Percentiles rank a stretch among this genome's conserved stretches.
Evolutionary conservation across 2,329 filamentous ascomycete species (phyloP).

Genomic region (Chaetomium globosum): DNA sequence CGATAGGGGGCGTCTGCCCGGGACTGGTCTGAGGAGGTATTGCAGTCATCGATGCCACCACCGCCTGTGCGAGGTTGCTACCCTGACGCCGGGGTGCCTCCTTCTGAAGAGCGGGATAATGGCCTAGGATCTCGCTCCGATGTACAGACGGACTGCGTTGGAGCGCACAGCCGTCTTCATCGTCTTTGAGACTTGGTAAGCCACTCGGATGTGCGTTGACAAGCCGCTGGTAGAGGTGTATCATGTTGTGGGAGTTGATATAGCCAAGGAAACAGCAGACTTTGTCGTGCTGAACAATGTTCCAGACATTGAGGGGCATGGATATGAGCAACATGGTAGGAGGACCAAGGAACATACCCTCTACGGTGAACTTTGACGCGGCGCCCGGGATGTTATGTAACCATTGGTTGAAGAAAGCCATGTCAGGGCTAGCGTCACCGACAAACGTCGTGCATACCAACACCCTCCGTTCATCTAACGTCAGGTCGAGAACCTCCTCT

Average conservation of each 20-base stretch:
- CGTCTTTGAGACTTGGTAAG: slow-evolving; percentile 52
- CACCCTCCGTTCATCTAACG: slow-evolving; percentile 65
- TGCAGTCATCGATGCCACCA: slow-evolving; percentile 20
- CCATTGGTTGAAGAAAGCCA: slow-evolving; percentile 68
- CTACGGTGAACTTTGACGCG: slow-evolving; percentile 62
- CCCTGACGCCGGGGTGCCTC: slow-evolving; percentile 36
- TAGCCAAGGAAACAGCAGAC: slow-evolving; percentile 68
- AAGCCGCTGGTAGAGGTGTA: slow-evolving; percentile 63
- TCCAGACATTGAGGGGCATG: slow-evolving; percentile 66
- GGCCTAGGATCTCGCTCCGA: slow-evolving; percentile 32
- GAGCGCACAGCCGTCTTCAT: slow-evolving; percentile 59
- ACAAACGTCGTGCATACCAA: slow-evolving; percentile 69
- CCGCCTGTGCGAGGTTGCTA: slow-evolving; percentile 14
- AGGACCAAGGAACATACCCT: slow-evolving; percentile 69
- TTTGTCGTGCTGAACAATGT: slow-evolving; percentile 66
- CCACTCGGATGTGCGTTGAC: slow-evolving; percentile 52
- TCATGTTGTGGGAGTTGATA: slow-evolving; percentile 69
- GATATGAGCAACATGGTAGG: slow-evolving; percentile 68
- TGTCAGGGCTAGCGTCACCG: slow-evolving; percentile 65
- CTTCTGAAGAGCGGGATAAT: slow-evolving; percentile 30
- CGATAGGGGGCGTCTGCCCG: slow-evolving; percentile 41
- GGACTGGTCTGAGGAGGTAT: slow-evolving; percentile 29
- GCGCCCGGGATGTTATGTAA: slow-evolving; percentile 61
- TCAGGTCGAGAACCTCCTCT: slow-evolving; percentile 56
- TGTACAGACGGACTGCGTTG: slow-evolving; percentile 42